Evolutionary conservation across 2,329 filamentous ascomycete species (phyloP).

Genomic region (Ceratocystis alfenasii): DNA sequence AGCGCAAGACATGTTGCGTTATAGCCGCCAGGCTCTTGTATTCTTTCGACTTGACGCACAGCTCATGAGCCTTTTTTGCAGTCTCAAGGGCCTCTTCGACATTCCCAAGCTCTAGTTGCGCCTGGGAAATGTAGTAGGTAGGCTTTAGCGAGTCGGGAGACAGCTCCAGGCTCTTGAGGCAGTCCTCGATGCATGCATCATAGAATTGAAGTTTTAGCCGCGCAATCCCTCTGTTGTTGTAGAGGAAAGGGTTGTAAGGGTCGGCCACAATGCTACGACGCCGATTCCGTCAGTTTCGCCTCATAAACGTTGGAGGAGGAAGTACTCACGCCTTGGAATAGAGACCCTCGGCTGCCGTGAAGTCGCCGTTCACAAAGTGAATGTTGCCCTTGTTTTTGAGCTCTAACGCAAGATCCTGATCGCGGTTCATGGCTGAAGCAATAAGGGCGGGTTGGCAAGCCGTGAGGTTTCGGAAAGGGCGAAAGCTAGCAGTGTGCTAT

Average conservation of each 20-base stretch:
- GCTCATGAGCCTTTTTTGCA: conserved; percentile 62
- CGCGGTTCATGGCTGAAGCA: not conserved
- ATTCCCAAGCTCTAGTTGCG: conserved; percentile 61
- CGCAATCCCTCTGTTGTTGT: conserved; percentile 80
- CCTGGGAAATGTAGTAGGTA: conserved; percentile 70
- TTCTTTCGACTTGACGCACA: conserved; percentile 52
- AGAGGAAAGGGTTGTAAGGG: conserved; percentile 63
- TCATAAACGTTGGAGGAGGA: not conserved
- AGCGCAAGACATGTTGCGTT: conserved; percentile 60
- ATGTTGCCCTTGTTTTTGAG: conserved; percentile 51
- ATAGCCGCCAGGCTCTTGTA: conserved; percentile 54
- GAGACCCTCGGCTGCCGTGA: conserved; percentile 49
- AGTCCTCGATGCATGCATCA: conserved; percentile 66
- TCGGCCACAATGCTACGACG: conserved; percentile 59
- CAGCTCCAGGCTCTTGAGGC: conserved; percentile 59
- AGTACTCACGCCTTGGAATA: conserved; percentile 58
- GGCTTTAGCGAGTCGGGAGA: conserved; percentile 62
- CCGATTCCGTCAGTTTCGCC: not conserved
- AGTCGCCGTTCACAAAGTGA: conserved; percentile 55
- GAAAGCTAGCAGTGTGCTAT: no score
- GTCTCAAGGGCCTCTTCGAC: conserved; percentile 43
- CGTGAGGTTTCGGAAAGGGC: no score
- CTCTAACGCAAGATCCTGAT: conserved; percentile 29
- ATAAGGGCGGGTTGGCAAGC: not conserved
- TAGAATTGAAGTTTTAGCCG: conserved; percentile 63